Base-by-base conservation (phyloP, 2,329 filamentous ascomycete species). In the Neonectria sp. region DNA sequence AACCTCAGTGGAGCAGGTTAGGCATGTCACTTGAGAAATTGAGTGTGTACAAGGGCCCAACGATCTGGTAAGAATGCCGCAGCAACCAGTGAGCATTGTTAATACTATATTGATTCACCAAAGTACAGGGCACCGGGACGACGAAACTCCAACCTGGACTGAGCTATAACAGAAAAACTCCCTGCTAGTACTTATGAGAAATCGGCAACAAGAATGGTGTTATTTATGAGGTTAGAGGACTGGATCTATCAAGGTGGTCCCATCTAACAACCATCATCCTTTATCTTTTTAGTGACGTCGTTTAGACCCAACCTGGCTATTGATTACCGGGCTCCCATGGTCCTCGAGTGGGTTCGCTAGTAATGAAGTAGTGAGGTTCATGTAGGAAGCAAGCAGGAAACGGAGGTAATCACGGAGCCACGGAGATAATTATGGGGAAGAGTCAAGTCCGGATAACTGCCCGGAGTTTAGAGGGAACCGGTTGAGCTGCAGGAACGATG, bases 341-440 rank as follows among this genome's bases (percentile, higher is more conserved):
- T 24, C n/a, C 2, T 29, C 31, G 3, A 49, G 9, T 53, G 31
- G 31, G 13, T 35, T 15, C n/a, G 5, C 9, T 21, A 12, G 11
- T 15, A 6, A 53, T 33, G 13, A n/a, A 53, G 2, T 21, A 35
- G 25, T 31, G 29, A 29, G n/a, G 40, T 3, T 45, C 40, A 52
- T 52, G 17, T 35, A 21, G 51, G 29, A 25, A 13, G n/a, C n/a
- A 25, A 13, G 11, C 5, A 35, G 5, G 4, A 4, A 7, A 4
- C 51, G 51, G 51, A 53, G 21, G 33, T 53, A 53, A 13, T 5
- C 9, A 8, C 51, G 49, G 49, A 33, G 11, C 15, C 17, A 15
- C 49, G 51, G 51, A 53, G 51, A 53, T 53, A 53, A 53, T 53
- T 53, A 37, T 24, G 31, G 51, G 12, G 51, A 49, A 29, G 46